These are phyloP conservation scores for Phytopythium mirpurense DNA, from an alignment of 352 stramenopile species.

Conservation along the genomic window DNA sequence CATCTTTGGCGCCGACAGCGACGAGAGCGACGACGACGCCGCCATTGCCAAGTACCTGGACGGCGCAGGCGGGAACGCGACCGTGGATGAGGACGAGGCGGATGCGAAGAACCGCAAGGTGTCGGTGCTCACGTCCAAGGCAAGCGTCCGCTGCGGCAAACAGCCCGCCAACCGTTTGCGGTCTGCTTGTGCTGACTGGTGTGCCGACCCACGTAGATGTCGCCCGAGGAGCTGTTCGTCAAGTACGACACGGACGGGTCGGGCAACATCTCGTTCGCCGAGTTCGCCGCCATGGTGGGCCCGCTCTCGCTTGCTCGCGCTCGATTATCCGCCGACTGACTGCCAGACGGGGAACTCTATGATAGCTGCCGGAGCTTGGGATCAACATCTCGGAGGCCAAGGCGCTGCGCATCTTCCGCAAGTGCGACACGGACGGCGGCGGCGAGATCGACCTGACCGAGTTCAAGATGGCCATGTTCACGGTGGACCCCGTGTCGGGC, in stretches of 20 bases:
- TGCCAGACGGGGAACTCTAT: conserved; percentile 40
- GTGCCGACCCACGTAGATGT: conserved; percentile 24
- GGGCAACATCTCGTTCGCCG: conserved; percentile 85
- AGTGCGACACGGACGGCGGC: conserved; percentile 86
- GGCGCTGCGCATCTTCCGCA: conserved; percentile 86
- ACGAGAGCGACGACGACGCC: conserved; percentile 79
- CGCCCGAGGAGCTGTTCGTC: conserved; percentile 87
- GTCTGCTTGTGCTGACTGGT: not conserved
- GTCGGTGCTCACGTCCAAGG: conserved; percentile 57
- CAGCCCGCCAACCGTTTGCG: too few relatives aligned
- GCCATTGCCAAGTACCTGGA: conserved; percentile 68
- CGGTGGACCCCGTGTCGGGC: conserved; percentile 81
- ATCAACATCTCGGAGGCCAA: conserved; percentile 89
- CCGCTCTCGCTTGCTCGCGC: conserved; percentile 10
- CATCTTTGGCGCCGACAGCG: conserved; percentile 66
- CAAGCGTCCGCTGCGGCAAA: conserved; percentile 7
- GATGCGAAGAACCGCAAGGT: conserved; percentile 62
- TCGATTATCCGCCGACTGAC: not conserved
- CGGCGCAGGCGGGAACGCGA: conserved; percentile 13
- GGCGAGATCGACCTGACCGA: conserved; percentile 92
- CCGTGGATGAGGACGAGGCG: conserved; percentile 15
- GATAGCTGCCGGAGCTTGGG: conserved; percentile 79
- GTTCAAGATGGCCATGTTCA: conserved; percentile 92
- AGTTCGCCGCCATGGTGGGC: conserved; percentile 85
- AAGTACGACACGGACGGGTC: conserved; percentile 90